Percentiles rank a stretch among this genome's conserved stretches.
Evolutionary conservation across 352 stramenopile species (phyloP).

Genomic region (Thalassiosira mediterranea): DNA sequence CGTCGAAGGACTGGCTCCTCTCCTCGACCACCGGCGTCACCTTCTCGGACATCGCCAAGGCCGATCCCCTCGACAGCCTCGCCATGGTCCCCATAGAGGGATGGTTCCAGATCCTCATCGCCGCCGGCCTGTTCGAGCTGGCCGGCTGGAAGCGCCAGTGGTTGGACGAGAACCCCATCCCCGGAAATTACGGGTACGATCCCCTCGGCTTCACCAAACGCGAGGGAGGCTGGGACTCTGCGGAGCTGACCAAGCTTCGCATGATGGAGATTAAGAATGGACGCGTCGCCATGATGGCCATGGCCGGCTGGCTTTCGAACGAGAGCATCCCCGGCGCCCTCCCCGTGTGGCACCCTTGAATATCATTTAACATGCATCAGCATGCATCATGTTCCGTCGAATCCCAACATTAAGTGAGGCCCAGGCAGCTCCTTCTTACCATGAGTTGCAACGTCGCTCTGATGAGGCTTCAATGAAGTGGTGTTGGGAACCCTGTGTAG

Average conservation of each 20-base stretch:
- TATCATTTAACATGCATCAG: too few species aligned
- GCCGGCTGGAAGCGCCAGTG: constrained; percentile 72
- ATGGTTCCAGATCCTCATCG: constrained; percentile 73
- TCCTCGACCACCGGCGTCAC: constrained; percentile 61
- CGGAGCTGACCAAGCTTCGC: constrained; percentile 65
- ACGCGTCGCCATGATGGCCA: constrained; percentile 78
- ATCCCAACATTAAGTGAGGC: too few species aligned
- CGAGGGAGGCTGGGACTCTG: constrained; percentile 54
- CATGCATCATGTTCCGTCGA: too few species aligned
- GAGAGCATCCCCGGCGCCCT: constrained; percentile 72
- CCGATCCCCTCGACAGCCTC: constrained; percentile 66
- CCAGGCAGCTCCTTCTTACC: too few species aligned
- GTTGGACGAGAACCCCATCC: constrained; percentile 54
- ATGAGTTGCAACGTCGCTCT: too few species aligned
- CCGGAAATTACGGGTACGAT: constrained; percentile 78
- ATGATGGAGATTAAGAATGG: constrained; percentile 83
- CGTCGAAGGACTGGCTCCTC: constrained; percentile 61
- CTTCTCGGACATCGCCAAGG: constrained; percentile 68
- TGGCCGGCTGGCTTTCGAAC: constrained; percentile 70
- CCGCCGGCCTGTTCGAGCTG: constrained; percentile 68
- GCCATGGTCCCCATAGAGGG: constrained; percentile 59
- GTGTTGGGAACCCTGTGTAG: too few species aligned
- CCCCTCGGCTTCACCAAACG: constrained; percentile 79
- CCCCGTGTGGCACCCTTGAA: constrained; percentile 77
- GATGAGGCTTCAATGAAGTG: too few species aligned